Percentiles rank a stretch among this genome's conserved stretches.
phyloP scores from a whole-genome alignment of 345 rosid genomes.

The thale cress (Arabidopsis thaliana) region TAIR10.1 NC_003074.8:18400501-18401000 shows the following conservation, averaged over 20 bases:
- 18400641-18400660: constrained; percentile 1
- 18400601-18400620: not conserved
- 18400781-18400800: constrained; percentile 79
- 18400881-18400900: constrained; percentile 89
- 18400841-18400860: constrained; percentile 81
- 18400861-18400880: constrained; percentile 86
- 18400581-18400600: constrained; percentile 16
- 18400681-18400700: not conserved
- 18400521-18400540: constrained; percentile 51
- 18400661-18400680: not conserved
- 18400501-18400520: constrained; percentile 44
- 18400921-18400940: constrained; percentile 14
- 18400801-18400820: constrained; percentile 78
- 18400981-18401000: constrained; percentile 60
- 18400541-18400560: constrained; percentile 64
- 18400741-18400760: not conserved
- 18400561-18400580: constrained; percentile 52
- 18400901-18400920: constrained; percentile 77
- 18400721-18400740: not conserved
- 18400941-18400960: not conserved
- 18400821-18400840: constrained; percentile 80
- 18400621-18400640: not conserved
- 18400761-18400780: constrained; percentile 42
- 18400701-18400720: not conserved
- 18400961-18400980: not conserved